Evolutionary conservation across 305 asterid species (phyloP).

Genomic region (Solanum hybrid): DNA sequence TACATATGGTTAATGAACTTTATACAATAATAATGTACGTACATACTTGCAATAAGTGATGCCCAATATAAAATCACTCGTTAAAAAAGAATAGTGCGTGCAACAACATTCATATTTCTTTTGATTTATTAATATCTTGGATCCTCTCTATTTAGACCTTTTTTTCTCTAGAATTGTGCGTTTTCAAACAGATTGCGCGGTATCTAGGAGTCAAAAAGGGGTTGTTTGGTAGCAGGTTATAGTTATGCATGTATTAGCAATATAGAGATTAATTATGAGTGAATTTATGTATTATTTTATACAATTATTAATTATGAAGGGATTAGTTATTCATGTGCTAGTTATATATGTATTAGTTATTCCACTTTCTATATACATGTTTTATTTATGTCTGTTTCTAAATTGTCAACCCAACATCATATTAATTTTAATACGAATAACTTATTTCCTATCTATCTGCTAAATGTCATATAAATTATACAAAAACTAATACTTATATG

Average conservation of each 20-base stretch:
- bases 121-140: background rate
- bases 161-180: background rate
- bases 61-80: no score
- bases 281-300: background rate
- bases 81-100: no score
- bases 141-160: background rate
- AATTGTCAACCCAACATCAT: background rate
- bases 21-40: background rate
- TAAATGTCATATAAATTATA: background rate
- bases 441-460: background rate
- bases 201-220: no score
- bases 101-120: background rate
- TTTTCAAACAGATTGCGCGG: no score
- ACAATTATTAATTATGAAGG: no score
- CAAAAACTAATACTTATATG: no score
- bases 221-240: no score
- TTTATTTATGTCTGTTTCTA: accelerated
- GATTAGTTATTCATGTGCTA: background rate
- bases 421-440: background rate
- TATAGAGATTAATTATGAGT: accelerated
- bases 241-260: background rate
- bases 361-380: background rate
- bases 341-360: background rate
- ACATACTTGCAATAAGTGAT: background rate
- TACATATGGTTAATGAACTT: background rate